Evolutionary conservation across 306 rosid species (phyloP), one percentile per base, ranked within the genome.

Genomic region (Vigna reflexopilosa): DNA sequence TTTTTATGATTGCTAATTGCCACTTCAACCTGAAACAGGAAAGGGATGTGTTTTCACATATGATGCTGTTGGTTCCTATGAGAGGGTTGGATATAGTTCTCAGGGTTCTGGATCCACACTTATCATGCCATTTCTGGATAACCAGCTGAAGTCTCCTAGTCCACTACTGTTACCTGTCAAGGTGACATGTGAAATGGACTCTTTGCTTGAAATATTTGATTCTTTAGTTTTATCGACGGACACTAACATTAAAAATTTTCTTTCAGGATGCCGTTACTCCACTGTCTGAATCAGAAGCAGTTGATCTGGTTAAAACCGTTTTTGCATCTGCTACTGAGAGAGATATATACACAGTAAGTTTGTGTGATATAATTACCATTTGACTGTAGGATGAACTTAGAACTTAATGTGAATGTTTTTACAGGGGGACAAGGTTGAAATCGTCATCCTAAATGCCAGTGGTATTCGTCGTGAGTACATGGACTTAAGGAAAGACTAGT

Each of bases 51-150:
- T 95, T 80, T 95, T 88, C 89, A 95, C 99, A 55, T 95, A 95
- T 67, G 99, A 95, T 84, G 99, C 98, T 85, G 99, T 95, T 84
- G 99, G 99, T 72, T 95, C 99, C 78, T 95, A 95, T 20, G 99
- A 95, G 92, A 93, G 96, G 83, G 99, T 95, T 72, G 99, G 99
- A 58, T 95, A 93, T 79, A 91, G 98, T 38, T 81, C 98, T 79
- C 98, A 95, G 85, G 99, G 99, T 57, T 93, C 99, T 17, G 99
- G 99, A 74, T 93, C 96, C 75, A 94, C 97, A 9, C 98, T 94
- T 38, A 94, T 94, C 73, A 94, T 75, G 72, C 98, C 97, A 49
- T 92, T 91, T 62, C 81, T 94, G 82, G 98, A 94, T 79, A 94
- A 91, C 85, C 97, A 90, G 72, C 88, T 94, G 62, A 91, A 94